Percentiles rank a stretch among this genome's conserved stretches.
phyloP scores from a whole-genome alignment of 2,329 filamentous ascomycete species.

The Remersonia thermophila region DNA sequence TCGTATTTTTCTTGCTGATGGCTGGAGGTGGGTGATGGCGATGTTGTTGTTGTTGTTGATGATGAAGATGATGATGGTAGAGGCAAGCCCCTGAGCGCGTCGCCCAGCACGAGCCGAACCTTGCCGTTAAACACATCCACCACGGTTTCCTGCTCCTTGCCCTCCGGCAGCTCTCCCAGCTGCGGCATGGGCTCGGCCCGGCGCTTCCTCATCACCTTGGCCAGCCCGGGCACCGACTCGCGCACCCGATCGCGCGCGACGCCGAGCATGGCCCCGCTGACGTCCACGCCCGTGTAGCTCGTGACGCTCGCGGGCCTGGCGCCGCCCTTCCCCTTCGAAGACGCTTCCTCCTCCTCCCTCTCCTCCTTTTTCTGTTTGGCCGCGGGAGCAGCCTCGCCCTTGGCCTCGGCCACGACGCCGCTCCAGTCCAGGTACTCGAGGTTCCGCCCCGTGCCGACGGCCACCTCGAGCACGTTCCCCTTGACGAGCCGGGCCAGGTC shows the following conservation, averaged over 20 bases:
- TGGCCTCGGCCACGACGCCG: constrained; percentile 20
- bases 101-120: constrained; percentile 37
- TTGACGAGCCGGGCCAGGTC: constrained; percentile 34
- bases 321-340: neutral
- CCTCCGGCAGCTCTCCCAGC: constrained; percentile 1
- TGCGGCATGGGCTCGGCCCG: constrained; percentile 17
- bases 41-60: too few relatives aligned
- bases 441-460: constrained; percentile 51
- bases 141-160: constrained; percentile 5
- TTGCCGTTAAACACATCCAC: constrained; percentile 27
- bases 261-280: constrained; percentile 47
- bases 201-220: constrained; percentile 26
- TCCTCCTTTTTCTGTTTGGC: constrained; percentile 12
- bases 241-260: constrained; percentile 42
- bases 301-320: constrained; percentile 23
- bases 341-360: constrained; percentile 6
- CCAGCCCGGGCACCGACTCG: constrained; percentile 28
- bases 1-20: constrained; percentile 35
- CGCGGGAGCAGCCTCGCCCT: constrained; percentile 5
- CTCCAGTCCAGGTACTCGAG: constrained; percentile 47
- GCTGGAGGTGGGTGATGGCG: constrained; percentile 19
- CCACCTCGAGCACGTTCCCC: constrained; percentile 50
- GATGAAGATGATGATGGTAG: too few relatives aligned
- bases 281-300: constrained; percentile 51
- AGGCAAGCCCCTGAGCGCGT: constrained; percentile 35